phyloP scores from a whole-genome alignment of 768 basidiomycete species.

The Symmetrospora coprosmae region DNA sequence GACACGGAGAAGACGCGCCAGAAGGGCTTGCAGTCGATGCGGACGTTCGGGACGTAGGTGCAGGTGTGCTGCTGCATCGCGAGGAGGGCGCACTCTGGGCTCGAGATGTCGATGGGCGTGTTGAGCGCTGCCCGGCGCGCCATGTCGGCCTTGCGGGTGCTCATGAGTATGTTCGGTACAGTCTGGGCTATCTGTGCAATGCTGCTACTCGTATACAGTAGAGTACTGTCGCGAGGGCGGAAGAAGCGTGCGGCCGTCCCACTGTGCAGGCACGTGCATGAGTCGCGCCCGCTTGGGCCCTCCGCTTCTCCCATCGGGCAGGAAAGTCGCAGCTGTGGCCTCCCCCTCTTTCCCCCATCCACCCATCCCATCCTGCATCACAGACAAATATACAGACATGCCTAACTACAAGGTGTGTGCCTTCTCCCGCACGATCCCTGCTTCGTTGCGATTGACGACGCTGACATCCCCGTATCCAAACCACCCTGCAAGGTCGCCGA shows the following conservation, averaged over 20 bases:
- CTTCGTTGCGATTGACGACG: too few relatives aligned
- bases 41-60: conserved; percentile 36
- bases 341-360: background rate
- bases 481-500: conserved; percentile 18
- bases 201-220: too few relatives aligned
- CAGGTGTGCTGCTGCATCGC: conserved; percentile 65
- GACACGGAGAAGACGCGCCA: conserved; percentile 62
- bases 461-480: background rate
- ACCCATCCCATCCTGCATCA: background rate
- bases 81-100: conserved; percentile 45
- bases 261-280: too few relatives aligned
- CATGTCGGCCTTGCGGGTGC: conserved; percentile 7
- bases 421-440: background rate
- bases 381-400: conserved; percentile 4
- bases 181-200: too few relatives aligned
- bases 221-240: too few relatives aligned
- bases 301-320: too few relatives aligned
- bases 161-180: too few relatives aligned
- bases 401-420: conserved; percentile 19
- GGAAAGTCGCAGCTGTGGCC: too few relatives aligned
- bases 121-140: background rate
- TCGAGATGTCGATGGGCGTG: conserved; percentile 34
- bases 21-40: conserved; percentile 54
- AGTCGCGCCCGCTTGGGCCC: too few relatives aligned
- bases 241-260: too few relatives aligned